Percentiles rank a stretch among this genome's conserved stretches.
Conservation (phyloP, 2,329 filamentous ascomycete genomes). For the Pestalotiopsis sp. region DNA sequence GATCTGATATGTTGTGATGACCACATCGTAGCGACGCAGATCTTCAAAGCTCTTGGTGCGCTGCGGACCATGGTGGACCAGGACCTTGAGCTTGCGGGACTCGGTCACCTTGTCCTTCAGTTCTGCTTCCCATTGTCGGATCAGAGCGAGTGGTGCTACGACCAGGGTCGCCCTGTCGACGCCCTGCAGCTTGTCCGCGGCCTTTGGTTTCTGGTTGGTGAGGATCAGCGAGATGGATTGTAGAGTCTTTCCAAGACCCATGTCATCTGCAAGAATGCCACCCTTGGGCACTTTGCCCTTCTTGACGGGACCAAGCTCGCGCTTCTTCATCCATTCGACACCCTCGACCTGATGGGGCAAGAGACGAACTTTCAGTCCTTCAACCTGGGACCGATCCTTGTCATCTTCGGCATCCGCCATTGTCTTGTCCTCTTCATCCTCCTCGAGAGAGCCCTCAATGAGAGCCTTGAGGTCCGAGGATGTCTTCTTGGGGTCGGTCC, state of each 20-base stretch:
- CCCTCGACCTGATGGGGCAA: constrained; percentile 94
- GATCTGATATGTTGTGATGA: constrained; percentile 96
- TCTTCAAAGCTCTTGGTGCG: constrained; percentile 79
- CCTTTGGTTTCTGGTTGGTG: constrained; percentile 72
- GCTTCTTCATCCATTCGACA: constrained; percentile 91
- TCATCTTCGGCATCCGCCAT: constrained; percentile 46
- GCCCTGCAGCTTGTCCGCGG: constrained; percentile 48
- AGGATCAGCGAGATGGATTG: constrained; percentile 90
- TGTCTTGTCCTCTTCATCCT: constrained; percentile 54
- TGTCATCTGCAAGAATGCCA: constrained; percentile 94
- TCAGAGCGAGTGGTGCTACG: constrained; percentile 88
- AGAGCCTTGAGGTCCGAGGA: constrained; percentile 78
- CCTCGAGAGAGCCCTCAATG: constrained; percentile 80
- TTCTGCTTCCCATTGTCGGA: constrained; percentile 96
- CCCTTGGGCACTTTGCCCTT: constrained; percentile 83
- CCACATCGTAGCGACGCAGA: constrained; percentile 85
- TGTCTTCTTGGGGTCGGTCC: constrained; percentile 72
- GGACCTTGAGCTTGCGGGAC: constrained; percentile 73
- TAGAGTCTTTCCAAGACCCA: constrained; percentile 95
- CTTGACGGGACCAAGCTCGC: constrained; percentile 85
- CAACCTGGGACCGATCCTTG: constrained; percentile 61
- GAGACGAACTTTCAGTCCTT: constrained; percentile 84
- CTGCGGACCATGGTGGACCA: constrained; percentile 87
- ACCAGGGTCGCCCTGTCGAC: constrained; percentile 83
- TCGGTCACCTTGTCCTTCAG: constrained; percentile 79